Percentiles rank a stretch among this genome's conserved stretches.
Conservation (phyloP, 2,329 filamentous ascomycete species). For the Colletotrichum orbiculare region DNA sequence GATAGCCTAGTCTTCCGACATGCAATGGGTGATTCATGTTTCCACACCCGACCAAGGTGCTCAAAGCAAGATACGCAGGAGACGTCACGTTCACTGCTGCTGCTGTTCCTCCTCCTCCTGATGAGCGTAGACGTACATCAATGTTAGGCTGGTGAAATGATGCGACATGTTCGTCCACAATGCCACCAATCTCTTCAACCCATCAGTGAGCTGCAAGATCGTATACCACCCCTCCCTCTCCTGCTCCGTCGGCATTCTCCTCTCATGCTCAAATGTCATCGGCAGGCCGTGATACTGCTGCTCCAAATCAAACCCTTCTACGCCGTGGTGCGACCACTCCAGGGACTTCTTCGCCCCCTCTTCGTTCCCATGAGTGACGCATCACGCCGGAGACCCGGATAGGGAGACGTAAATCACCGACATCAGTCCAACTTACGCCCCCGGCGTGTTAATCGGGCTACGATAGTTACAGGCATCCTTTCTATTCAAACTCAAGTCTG, state of each 20-base stretch:
- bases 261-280: slow-evolving; percentile 40
- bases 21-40: too few species aligned
- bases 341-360: slow-evolving; percentile 38
- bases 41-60: too few species aligned
- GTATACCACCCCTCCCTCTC: slow-evolving; percentile 40
- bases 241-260: slow-evolving; percentile 39
- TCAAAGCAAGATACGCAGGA: too few species aligned
- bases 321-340: slow-evolving; percentile 36
- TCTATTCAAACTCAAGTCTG: slow-evolving; percentile 40
- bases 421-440: slow-evolving; percentile 55
- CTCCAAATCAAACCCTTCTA: slow-evolving; percentile 42
- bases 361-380: slow-evolving; percentile 38
- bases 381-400: slow-evolving; percentile 53
- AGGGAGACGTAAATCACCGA: slow-evolving; percentile 50
- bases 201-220: slow-evolving; percentile 44
- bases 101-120: background rate
- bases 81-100: too few species aligned
- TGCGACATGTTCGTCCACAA: slow-evolving; percentile 40
- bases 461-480: slow-evolving; percentile 47
- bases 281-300: slow-evolving; percentile 41
- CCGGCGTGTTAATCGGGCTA: slow-evolving; percentile 55
- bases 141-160: too few species aligned
- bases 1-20: too few species aligned
- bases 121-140: too few species aligned
- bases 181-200: slow-evolving; percentile 38